Evolutionary conservation across 192 early-diverging fungal genomes (phyloP).

Genomic region (Backusella morwellensis): DNA sequence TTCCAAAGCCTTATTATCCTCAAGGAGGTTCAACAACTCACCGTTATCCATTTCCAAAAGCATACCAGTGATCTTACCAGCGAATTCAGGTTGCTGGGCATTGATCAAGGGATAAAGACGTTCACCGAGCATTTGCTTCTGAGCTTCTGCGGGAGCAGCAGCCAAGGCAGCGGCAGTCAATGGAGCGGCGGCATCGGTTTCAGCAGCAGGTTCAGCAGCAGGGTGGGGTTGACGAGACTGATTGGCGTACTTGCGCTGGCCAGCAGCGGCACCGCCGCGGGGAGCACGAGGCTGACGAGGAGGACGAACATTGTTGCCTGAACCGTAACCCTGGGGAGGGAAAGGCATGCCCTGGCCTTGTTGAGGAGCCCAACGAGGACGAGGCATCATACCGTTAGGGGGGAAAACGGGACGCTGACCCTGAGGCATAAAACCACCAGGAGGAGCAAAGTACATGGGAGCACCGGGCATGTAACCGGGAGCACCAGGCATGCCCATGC

Average conservation of each 20-base stretch:
- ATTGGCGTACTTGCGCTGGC: conserved; percentile 37
- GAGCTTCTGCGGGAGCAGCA: conserved; percentile 72
- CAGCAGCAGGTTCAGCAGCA: conserved; percentile 2
- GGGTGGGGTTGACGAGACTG: conserved; percentile 2
- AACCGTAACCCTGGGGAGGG: conserved; percentile 35
- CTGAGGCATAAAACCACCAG: conserved; percentile 29
- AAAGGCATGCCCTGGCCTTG: conserved; percentile 31
- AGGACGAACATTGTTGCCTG: conserved; percentile 44
- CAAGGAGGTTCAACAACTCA: conserved; percentile 88
- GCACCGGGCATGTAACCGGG: conserved; percentile 50
- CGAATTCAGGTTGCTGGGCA: conserved; percentile 63
- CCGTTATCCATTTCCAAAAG: conserved; percentile 94
- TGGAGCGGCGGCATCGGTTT: conserved; percentile 9
- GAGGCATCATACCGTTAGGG: conserved; percentile 39
- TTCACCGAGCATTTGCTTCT: conserved; percentile 97
- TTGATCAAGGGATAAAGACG: conserved; percentile 82
- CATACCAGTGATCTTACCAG: conserved; percentile 99
- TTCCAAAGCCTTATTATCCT: conserved; percentile 72
- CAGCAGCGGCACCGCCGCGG: conserved; percentile 38
- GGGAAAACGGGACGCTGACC: conserved; percentile 44
- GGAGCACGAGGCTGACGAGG: conserved; percentile 45
- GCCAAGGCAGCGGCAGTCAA: conserved; percentile 72
- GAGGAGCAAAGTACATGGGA: conserved; percentile 37
- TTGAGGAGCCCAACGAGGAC: conserved; percentile 32
- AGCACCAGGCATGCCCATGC: conserved; percentile 28